phyloP scores from a whole-genome alignment of 2,329 filamentous ascomycete species.

The Colletotrichum cordylinicola region DNA sequence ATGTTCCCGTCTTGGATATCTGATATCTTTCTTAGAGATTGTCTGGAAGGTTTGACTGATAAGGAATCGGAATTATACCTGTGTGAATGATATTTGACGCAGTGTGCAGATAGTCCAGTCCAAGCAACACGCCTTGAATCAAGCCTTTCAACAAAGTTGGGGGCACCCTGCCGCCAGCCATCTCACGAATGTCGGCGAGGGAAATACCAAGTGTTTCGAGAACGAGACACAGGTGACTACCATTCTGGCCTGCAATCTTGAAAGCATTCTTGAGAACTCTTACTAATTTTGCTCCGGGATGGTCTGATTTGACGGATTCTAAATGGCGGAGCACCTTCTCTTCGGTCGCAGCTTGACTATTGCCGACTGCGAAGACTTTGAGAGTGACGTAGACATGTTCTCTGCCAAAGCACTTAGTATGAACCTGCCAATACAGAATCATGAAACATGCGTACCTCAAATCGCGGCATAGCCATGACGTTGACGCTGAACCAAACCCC shows the following conservation, averaged over 20 bases:
- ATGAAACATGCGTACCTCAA: conserved; percentile 6
- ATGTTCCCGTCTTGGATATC: conserved; percentile 30
- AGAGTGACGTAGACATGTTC: conserved; percentile 11
- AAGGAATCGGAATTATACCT: neutral
- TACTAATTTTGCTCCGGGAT: conserved; percentile 2
- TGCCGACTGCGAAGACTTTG: conserved; percentile 6
- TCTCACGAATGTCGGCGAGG: conserved; percentile 11
- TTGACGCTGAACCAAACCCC: conserved; percentile 31
- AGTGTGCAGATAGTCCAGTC: conserved; percentile 14
- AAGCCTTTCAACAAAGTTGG: conserved; percentile 6
- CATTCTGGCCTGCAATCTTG: neutral
- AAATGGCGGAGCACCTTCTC: neutral
- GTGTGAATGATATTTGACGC: conserved; percentile 13
- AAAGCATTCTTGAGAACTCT: conserved; percentile 1
- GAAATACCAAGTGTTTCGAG: conserved; percentile 14
- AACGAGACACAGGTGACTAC: conserved; percentile 5
- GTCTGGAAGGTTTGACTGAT: rapidly evolving
- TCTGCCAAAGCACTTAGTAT: neutral
- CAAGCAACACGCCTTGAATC: conserved; percentile 2
- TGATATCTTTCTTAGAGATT: neutral
- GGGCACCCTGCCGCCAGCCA: conserved; percentile 16
- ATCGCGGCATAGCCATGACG: conserved; percentile 30
- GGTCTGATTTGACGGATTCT: neutral
- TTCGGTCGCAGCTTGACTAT: conserved; percentile 11
- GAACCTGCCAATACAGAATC: rapidly evolving